Evolutionary conservation across 2,329 filamentous ascomycete species (phyloP), one percentile per base, ranked within the genome.

Genomic region (Chalaropsis thielavioides): DNA sequence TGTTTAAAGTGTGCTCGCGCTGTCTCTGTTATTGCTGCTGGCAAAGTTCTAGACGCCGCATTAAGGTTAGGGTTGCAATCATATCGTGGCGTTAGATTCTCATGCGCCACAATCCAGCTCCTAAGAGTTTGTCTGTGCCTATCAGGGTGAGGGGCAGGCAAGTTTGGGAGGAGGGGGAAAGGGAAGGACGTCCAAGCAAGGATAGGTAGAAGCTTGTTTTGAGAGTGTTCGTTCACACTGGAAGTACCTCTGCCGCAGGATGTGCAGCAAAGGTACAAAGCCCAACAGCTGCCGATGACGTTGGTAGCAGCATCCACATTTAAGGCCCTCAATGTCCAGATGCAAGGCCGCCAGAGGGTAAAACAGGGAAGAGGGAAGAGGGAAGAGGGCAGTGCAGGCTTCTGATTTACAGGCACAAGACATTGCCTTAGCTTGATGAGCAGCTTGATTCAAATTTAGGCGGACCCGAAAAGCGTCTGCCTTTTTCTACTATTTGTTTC

Each of bases 391-490:
- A 62, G 62, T 65, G 62, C 62, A 67, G 40, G 62, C 62, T 65
- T 65, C 31, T 58, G 62, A 64, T 64, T 59, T 64, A 63, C 62
- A 67, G 63, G 63, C 63, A 65, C 60, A 64, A 54, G 46, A 24
- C 49, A 40, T 58, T 8, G 27, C 54, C 54, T 58, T 35, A 38
- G 54, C 17, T 58, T 58, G 27, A 19, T 38, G 15, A 43, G 19
- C 63, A 43, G 19, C 63, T 38, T 54, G 69, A 69, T 68, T 66
- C 68, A 61, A 71, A 72, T 19, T 19, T 43, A 54, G 31, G n/a
- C 27, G n/a, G 44, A 13, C 46, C 40, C 24, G 27, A 54, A 22
- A 17, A 51, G 44, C 27, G 31, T 22, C 38, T 41, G 31, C 13
- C 13, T 40, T 51, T 54, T 43, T 7, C 13, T n/a, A 10, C 40